These are phyloP conservation scores for Starmerella apicola DNA, from an alignment of 805 yeast species.

Conservation along the genomic window DNA sequence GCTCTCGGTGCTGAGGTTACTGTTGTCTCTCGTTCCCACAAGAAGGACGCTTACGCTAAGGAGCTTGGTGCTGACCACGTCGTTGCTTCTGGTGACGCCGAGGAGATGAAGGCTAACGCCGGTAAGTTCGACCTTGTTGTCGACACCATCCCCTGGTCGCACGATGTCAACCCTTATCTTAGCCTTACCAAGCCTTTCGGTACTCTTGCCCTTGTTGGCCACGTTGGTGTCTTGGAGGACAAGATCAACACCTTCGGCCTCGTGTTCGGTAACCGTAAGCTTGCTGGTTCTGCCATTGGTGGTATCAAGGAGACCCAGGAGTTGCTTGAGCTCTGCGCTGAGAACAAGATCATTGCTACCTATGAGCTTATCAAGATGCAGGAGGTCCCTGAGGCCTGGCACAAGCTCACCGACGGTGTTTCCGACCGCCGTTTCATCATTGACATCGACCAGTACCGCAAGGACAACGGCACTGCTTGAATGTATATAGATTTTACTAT, in stretches of 20 bases:
- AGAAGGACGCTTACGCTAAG: slow-evolving; percentile 41
- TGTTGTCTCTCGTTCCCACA: slow-evolving; percentile 40
- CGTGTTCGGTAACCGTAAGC: slow-evolving; percentile 32
- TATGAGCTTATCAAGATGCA: slow-evolving; percentile 44
- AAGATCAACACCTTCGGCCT: slow-evolving; percentile 34
- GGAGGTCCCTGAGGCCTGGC: slow-evolving; percentile 14
- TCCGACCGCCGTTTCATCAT: slow-evolving; percentile 16
- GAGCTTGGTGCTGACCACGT: slow-evolving; percentile 46
- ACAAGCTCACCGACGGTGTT: slow-evolving; percentile 11
- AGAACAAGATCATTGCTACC: slow-evolving; percentile 49
- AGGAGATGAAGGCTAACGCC: slow-evolving; percentile 27
- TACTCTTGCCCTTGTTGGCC: slow-evolving; percentile 51
- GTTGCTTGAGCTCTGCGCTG: slow-evolving; percentile 53
- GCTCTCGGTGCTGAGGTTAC: slow-evolving; percentile 53
- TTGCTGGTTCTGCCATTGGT: slow-evolving; percentile 44
- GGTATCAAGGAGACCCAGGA: slow-evolving; percentile 52
- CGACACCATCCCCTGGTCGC: slow-evolving; percentile 39
- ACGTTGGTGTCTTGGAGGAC: slow-evolving; percentile 32
- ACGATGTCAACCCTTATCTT: slow-evolving; percentile 40
- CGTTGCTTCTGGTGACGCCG: slow-evolving; percentile 37
- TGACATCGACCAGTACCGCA: slow-evolving; percentile 6
- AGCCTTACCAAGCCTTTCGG: slow-evolving; percentile 45
- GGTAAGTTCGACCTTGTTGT: slow-evolving; percentile 40
- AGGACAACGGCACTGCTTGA: not conserved
- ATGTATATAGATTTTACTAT: not conserved